Percentiles rank a stretch among this genome's conserved stretches.
These are phyloP conservation scores for Aeschynomene evenia DNA, from an alignment of 306 rosid species.

Conservation along the genomic window DNA sequence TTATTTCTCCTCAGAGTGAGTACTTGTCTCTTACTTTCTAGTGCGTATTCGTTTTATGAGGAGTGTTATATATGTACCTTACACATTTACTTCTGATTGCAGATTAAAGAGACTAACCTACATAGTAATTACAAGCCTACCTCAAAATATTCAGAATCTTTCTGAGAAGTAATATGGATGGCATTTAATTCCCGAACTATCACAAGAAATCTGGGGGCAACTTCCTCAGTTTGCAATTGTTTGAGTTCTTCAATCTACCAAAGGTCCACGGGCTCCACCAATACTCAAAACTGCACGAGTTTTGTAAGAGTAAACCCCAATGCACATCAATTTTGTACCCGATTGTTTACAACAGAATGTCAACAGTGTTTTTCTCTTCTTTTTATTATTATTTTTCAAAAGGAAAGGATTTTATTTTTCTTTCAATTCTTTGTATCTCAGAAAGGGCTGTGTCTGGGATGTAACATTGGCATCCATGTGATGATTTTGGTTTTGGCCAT, in stretches of 20 bases:
- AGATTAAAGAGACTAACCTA: conserved; percentile 30
- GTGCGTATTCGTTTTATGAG: conserved; percentile 3
- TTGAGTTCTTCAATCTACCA: conserved; percentile 17
- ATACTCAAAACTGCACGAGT: conserved; percentile 26
- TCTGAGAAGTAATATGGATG: conserved; percentile 9
- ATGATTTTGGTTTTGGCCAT: conserved; percentile 8
- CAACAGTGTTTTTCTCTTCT: too few species aligned
- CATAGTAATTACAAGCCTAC: conserved; percentile 12
- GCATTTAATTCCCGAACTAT: conserved; percentile 13
- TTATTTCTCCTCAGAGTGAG: not conserved
- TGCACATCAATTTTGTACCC: conserved; percentile 18
- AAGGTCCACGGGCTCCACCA: conserved; percentile 1
- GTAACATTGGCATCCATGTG: conserved; percentile 33
- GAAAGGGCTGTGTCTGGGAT: conserved; percentile 34
- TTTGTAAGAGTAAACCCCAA: conserved; percentile 29
- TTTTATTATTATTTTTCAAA: too few species aligned
- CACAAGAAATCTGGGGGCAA: conserved; percentile 12
- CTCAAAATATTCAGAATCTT: conserved; percentile 13
- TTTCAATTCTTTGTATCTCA: conserved; percentile 39
- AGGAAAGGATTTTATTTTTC: too few species aligned
- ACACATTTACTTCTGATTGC: conserved; percentile 36
- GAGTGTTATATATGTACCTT: not conserved
- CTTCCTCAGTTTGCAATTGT: conserved; percentile 26
- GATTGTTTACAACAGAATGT: conserved; percentile 22
- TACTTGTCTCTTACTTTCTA: conserved; percentile 10